Percentiles rank a stretch among this genome's conserved stretches.
phyloP scores from a whole-genome alignment of 192 early-diverging fungal genomes.

The Jimgerdemannia flammicorona region DNA sequence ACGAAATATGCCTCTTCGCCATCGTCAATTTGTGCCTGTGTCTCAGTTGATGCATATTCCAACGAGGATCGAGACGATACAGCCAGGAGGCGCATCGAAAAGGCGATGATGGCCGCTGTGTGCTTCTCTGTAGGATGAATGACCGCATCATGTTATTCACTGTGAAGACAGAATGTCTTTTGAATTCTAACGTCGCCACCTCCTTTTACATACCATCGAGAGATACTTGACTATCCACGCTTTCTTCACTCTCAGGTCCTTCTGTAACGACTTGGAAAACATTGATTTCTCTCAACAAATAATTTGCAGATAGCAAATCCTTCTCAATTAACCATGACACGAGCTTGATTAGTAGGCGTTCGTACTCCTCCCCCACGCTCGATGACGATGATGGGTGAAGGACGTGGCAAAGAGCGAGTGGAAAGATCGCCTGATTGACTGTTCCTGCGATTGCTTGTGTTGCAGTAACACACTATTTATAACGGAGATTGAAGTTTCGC shows the following conservation, averaged over 20 bases:
- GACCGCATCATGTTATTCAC: background rate
- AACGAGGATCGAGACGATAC: background rate
- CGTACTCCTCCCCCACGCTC: background rate
- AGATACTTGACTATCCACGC: background rate
- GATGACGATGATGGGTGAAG: background rate
- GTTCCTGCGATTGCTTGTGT: background rate
- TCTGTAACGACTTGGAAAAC: background rate
- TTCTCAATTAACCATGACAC: background rate
- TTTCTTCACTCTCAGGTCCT: background rate
- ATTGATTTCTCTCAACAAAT: background rate
- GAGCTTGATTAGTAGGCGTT: background rate
- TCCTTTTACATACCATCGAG: background rate
- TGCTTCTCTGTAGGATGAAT: background rate
- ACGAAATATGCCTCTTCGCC: background rate
- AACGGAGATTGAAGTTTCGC: too few relatives aligned
- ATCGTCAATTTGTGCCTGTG: background rate
- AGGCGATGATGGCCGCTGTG: background rate
- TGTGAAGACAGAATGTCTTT: background rate
- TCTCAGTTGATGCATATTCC: background rate
- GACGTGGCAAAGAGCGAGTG: background rate
- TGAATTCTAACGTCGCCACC: background rate
- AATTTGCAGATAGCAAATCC: background rate
- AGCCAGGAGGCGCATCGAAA: background rate
- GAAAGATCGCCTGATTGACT: background rate
- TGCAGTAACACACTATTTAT: background rate